Evolutionary conservation across 73 alveolate species (phyloP).

Genomic region (Tetrahymena thermophila): DNA sequence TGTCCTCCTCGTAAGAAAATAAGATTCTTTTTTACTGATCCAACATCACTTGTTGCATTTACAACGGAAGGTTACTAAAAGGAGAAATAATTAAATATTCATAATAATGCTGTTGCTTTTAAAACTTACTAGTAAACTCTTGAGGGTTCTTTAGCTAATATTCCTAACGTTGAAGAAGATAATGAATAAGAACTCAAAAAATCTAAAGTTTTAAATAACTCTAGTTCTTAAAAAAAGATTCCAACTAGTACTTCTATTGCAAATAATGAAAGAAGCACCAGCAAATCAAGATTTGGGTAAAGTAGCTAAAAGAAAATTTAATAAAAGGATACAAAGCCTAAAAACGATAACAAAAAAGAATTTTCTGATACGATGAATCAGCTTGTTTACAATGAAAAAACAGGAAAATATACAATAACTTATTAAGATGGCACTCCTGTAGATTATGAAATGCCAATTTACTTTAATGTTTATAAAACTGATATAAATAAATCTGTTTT

Average conservation of each 20-base stretch:
- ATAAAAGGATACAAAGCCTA: background rate
- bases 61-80: background rate
- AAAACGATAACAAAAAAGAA: background rate
- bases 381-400: background rate
- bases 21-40: background rate
- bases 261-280: background rate
- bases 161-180: background rate
- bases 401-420: background rate
- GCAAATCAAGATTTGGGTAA: background rate
- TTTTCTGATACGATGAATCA: background rate
- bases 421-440: background rate
- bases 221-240: background rate
- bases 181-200: background rate
- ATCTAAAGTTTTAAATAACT: background rate
- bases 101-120: background rate
- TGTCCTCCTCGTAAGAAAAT: background rate
- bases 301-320: background rate
- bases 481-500: background rate
- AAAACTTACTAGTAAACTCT: background rate
- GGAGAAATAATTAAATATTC: background rate
- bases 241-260: background rate
- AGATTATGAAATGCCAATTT: background rate
- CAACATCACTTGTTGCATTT: background rate
- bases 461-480: background rate
- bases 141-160: background rate